Base-by-base conservation (phyloP, 129 eudicot species). In the Flaveria ramosissima region DNA sequence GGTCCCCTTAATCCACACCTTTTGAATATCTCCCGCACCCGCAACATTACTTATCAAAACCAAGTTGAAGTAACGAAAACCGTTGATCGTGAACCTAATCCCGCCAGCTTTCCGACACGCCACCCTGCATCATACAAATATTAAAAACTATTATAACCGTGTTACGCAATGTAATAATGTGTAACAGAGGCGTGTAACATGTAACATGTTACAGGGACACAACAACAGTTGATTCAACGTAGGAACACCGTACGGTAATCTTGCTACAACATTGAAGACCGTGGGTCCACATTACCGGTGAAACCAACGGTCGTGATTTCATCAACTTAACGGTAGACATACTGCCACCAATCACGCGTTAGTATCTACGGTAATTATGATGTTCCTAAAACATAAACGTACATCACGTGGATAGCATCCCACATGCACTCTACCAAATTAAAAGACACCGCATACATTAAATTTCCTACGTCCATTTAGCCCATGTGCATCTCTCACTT, bases 351-450 rank as follows among this genome's bases (percentile, higher is more conserved):
- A 55, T 55, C 61, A 55, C 61, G 26, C 61, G 61, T 13, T 55
- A 4, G 61, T 55, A 6, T 55, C 61, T 17, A 55, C 61, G 61
- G 27, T 55, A 55, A 1, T n/a, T 55, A 55, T 17, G 10, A 9
- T 19, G 61, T 45, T 8, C 13, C 50, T 45, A 9, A 9, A 43
- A 53, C 61, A 8, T n/a, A n/a, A n/a, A 27, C 60, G n/a, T 4
- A 53, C 10, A 53, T 53, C 60, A 53, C 24, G 9, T n/a, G 24
- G 24, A 20, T 17, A 53, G 61, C 24, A 6, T 53, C 23, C 23
- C 61, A 53, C 61, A 53, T 53, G 61, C 23, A 53, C 23, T 53
- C 61, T 17, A 53, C 60, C 61, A 53, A n/a, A n/a, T n/a, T n/a
- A n/a, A 53, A 53, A 20, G 61, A 53, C 61, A 8, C 23, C 24